Base-by-base conservation (phyloP, 805 yeast species). In the Limtongia smithiae region DNA sequence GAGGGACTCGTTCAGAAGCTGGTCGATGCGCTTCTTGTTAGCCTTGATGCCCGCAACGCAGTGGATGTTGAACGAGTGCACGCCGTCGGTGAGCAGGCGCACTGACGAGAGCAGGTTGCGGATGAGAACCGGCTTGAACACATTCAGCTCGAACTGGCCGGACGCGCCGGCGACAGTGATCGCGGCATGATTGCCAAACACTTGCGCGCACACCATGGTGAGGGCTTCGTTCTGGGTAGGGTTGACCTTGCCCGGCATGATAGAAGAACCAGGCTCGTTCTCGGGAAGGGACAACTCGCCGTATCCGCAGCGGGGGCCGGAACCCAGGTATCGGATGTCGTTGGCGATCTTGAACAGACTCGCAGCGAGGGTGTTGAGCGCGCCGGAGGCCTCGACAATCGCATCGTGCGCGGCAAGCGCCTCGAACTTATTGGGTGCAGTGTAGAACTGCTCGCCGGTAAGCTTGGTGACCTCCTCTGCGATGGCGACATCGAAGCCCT, bases 351-450 rank as follows among this genome's bases (percentile, higher is more conserved):
- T 93, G 83, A 75, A 93, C 62, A 93, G 76, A 20, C 97, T 89
- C 34, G 80, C 86, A 37, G 97, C 97, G 53, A 93, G 81, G 45
- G 96, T 88, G 81, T 91, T 93, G 61, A 93, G 77, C 40, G 97
- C 96, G 68, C 97, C 98, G 31, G 95, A 85, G 46, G 95, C 93
- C 76, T 91, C 97, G 50, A 93, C 97, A 63, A 93, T 77, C 56
- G 98, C 98, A 68, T 93, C 98, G 68, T 93, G 98, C 40, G 97
- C 96, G 62, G 98, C 98, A 61, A 93, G 79, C 33, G 97, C 98
- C 78, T 93, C 98, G 63, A 93, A 93, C 78, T 93, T 93, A 81
- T 93, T 93, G 68, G 97, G 97, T 47, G 97, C 97, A 48, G 98
- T 88, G 71, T 76, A 72, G 76, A 93, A 93, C 54, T 82, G 82